Percentiles rank a stretch among this genome's conserved stretches.
phyloP scores from a whole-genome alignment of 2,329 filamentous ascomycete genomes.

The Diaporthe sp. region DNA sequence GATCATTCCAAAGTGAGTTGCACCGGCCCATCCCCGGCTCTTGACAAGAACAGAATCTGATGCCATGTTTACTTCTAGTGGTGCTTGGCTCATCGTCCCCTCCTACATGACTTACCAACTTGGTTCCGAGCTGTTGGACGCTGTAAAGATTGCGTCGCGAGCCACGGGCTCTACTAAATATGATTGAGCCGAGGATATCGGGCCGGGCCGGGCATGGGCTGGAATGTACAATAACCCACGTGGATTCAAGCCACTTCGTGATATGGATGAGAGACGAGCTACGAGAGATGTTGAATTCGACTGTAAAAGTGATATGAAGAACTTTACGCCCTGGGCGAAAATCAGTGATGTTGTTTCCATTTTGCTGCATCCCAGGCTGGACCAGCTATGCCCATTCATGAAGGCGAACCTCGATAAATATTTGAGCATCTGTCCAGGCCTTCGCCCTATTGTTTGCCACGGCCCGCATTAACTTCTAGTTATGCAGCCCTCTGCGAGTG shows the following conservation, averaged over 20 bases:
- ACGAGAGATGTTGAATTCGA: neutral
- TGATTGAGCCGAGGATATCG: constrained; percentile 45
- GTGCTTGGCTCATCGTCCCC: constrained; percentile 65
- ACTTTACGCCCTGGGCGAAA: neutral
- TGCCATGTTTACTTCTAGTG: constrained; percentile 48
- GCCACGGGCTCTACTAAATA: constrained; percentile 47
- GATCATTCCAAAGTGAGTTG: constrained; percentile 68
- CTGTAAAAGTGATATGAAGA: constrained; percentile 6
- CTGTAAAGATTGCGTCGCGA: constrained; percentile 51
- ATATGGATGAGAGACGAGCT: neutral
- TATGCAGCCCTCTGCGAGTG: neutral
- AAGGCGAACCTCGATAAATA: neutral
- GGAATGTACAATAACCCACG: constrained; percentile 6
- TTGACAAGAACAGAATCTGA: neutral
- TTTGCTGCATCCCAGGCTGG: neutral
- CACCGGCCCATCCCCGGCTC: neutral
- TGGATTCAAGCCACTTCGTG: neutral
- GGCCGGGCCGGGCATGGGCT: neutral
- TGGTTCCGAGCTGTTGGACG: constrained; percentile 60
- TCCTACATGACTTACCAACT: constrained; percentile 62
- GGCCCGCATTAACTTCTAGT: too few relatives aligned
- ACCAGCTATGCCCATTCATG: neutral
- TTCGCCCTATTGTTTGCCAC: neutral
- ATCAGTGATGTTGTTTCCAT: neutral
- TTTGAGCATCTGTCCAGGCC: neutral